Evolutionary conservation across 2,329 filamentous ascomycete species (phyloP), one percentile per base, ranked within the genome.

Genomic region (Aspergillus nomiae): DNA sequence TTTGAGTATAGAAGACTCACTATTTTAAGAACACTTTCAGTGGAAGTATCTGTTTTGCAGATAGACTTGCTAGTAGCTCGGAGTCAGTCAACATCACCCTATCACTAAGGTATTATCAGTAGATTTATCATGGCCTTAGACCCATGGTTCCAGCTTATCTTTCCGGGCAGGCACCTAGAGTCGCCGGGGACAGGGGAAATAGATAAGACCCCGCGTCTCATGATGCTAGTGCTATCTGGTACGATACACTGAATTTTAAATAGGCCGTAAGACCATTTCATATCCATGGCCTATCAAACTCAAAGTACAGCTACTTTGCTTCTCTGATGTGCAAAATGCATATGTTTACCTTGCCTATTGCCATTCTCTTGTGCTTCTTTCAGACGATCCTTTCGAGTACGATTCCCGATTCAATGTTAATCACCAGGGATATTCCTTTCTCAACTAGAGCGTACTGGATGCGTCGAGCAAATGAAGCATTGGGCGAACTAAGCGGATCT

Each of bases 381-480:
- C 30, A 14, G 12, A 19, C 12, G 11, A 14, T 6, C 9, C 32
- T 55, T 38, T 16, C 34, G 3, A 55, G 10, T 26, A n/a, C 51
- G 7, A 14, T 26, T 32, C 30, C 12, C 24, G 32, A 26, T 5
- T 9, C n/a, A 38, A 10, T 14, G 12, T 19, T 32, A 32, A 51
- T 12, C 1, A 8, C 16, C 16, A 19, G 26, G 19, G 11, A 3
- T 3, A 26, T 55, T 41, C 70, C 79, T 1, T 75, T 75, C 60
- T 69, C 70, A 38, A 82, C 77, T 10, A 76, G 83, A 26, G 77
- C 77, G 1, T 71, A 84, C 69, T 87, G 84, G 83, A 86, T 87
- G 82, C 78, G 83, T 21, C 71, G 76, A 38, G 83, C 84, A 21
- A 84, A 82, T 62, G 68, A 77, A 28, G 82, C 81, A 1, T 75